A percentile compares a stretch with the other conserved stretches of the same genome.
These are phyloP conservation scores for Scenedesmus sp. DNA, from an alignment of 163 green algal species.

Conservation along the genomic window DNA sequence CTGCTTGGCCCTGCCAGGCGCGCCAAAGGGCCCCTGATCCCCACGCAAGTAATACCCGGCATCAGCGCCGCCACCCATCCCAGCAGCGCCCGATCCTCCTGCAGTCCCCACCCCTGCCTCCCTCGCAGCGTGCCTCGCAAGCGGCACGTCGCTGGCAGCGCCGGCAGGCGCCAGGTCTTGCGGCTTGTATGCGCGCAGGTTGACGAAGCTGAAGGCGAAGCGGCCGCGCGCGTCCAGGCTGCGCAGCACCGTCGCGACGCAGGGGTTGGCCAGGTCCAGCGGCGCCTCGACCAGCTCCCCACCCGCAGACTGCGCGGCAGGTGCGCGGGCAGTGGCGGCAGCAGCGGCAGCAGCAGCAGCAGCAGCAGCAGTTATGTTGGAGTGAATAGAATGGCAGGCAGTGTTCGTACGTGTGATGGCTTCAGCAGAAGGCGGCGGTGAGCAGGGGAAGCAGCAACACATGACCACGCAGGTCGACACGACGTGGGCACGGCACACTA, in stretches of 20 bases:
- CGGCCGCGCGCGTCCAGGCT: conserved; percentile 32
- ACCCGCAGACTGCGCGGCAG: conserved; percentile 6
- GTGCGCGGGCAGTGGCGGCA: not conserved
- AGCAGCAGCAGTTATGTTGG: no score
- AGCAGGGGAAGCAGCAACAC: no score
- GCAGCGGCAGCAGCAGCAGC: no score
- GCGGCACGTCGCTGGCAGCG: not conserved
- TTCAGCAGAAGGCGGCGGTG: no score
- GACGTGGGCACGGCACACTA: no score
- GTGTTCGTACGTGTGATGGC: no score
- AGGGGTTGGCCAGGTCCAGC: conserved; percentile 37
- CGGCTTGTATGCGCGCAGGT: not conserved
- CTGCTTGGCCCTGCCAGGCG: not conserved
- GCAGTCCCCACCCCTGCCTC: not conserved
- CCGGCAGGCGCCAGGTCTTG: not conserved
- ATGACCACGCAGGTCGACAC: no score
- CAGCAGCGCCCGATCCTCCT: not conserved
- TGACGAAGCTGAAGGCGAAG: conserved; percentile 49
- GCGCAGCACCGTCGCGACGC: conserved; percentile 38
- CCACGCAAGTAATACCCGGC: not conserved
- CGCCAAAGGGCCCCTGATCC: not conserved
- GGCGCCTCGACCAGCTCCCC: conserved; percentile 46
- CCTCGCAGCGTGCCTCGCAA: not conserved
- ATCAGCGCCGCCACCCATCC: not conserved
- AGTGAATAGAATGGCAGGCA: no score